Base-by-base conservation (phyloP, 305 asterid genomes). In the Coffea humblotiana region DNA sequence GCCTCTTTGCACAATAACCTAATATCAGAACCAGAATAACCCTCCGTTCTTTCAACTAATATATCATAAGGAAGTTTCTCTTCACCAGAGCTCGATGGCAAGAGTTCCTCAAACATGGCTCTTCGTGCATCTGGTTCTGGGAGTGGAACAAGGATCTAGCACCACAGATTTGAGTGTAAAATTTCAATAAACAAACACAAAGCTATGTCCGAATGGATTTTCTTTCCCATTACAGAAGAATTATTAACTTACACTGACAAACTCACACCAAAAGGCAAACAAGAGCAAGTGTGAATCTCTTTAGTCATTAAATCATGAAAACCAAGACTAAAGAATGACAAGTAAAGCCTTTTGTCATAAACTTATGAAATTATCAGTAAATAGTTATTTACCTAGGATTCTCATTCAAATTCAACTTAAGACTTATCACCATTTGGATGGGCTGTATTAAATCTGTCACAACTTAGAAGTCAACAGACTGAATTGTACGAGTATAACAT, bases 1-100 rank as follows among this genome's bases (percentile, higher is more conserved):
- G 97, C 98, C 84, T 95, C 99, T 87, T 95, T 95, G 91, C 99
- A 93, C 77, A 95, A 73, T 23, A 95, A 88, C 78, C 98, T 92
- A 74, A 95, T 88, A 89, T 95, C 99, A 43, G 98, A 95, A 82
- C 98, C 99, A 51, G 99, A 95, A 87, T 63, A 95, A 37, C 96
- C 97, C 82, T 90, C 96, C 2, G 91, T 88, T 80, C 71, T 90
- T 27, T 91, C 94, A 63, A 93, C 94, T 77, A 95, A 86, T 80
- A 95, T 66, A 82, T 90, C 91, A 83, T 95, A 92, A 65, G 98
- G 95, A 81, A 95, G 97, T 54, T 64, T 83, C 79, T 85, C 82
- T 40, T 81, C 91, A 52, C 87, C 91, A 70, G 82, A 70, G 40
- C 83, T 84, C 77, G 91, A 85, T 64, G 91, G 91, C 81, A 93